Evolutionary conservation across 371 early-diverging fungal genomes (phyloP).

Genomic region (Antonospora locustae): DNA sequence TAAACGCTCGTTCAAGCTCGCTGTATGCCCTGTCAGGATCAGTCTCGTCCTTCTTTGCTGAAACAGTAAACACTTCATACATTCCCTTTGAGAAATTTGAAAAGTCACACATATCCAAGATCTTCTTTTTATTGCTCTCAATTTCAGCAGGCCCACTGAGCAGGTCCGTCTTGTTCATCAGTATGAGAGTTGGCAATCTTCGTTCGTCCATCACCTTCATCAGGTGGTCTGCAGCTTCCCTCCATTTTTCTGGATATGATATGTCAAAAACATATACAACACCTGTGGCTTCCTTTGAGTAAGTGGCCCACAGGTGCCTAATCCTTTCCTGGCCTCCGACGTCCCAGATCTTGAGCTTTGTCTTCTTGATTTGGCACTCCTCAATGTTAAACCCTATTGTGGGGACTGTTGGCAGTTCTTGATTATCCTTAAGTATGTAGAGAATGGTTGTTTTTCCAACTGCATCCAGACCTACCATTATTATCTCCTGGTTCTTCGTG

Average conservation of each 20-base stretch:
- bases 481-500: slow-evolving; percentile 32
- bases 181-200: slow-evolving; percentile 32
- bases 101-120: no score
- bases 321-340: slow-evolving; percentile 57
- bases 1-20: no score
- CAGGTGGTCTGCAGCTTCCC: slow-evolving; percentile 62
- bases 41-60: no score
- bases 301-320: slow-evolving; percentile 55
- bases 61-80: no score
- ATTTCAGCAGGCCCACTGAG: no score
- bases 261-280: slow-evolving; percentile 84
- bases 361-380: slow-evolving; percentile 48
- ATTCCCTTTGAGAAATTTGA: no score
- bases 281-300: slow-evolving; percentile 52
- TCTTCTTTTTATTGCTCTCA: no score
- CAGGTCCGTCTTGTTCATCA: slow-evolving; percentile 44
- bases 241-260: slow-evolving; percentile 73
- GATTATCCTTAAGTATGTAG: slow-evolving; percentile 73
- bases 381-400: slow-evolving; percentile 60
- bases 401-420: slow-evolving; percentile 91
- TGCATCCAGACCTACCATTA: slow-evolving; percentile 62
- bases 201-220: slow-evolving; percentile 42
- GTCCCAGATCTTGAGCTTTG: slow-evolving; percentile 55
- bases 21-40: no score
- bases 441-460: slow-evolving; percentile 64